Conservation (phyloP, 2,329 filamentous ascomycete species). For the Ilyonectria destructans region DNA sequence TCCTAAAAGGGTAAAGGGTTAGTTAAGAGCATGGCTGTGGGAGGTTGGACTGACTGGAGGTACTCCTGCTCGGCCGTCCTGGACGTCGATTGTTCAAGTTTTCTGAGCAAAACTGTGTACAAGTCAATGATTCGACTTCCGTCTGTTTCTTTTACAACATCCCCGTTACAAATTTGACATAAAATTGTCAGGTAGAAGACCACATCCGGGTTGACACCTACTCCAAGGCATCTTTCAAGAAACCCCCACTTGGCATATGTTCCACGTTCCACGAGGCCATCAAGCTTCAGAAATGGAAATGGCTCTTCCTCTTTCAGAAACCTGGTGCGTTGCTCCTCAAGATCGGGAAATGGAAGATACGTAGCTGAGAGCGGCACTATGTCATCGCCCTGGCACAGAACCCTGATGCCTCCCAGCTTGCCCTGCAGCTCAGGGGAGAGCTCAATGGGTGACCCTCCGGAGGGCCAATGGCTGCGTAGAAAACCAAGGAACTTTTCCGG, state of each 20-base stretch:
- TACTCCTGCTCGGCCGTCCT: too few species aligned
- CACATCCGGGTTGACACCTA: not conserved
- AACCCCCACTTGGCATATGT: not conserved
- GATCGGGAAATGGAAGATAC: not conserved
- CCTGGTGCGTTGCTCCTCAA: not conserved
- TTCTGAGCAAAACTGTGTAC: too few species aligned
- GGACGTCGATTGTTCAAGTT: too few species aligned
- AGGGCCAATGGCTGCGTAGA: not conserved
- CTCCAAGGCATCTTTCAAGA: too few species aligned
- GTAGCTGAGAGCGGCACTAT: not conserved
- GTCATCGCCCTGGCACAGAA: not conserved
- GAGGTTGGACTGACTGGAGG: too few species aligned
- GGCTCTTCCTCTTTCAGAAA: not conserved
- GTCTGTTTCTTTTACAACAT: too few species aligned
- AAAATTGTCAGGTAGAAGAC: not conserved
- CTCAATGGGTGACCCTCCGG: not conserved
- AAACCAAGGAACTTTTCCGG: slow-evolving; percentile 1
- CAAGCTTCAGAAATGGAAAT: slow-evolving; percentile 7
- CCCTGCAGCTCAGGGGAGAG: not conserved
- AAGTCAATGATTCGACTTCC: too few species aligned
- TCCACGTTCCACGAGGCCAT: not conserved
- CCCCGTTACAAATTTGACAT: not conserved
- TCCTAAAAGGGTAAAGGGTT: not conserved
- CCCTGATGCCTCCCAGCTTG: not conserved
- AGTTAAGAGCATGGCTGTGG: too few species aligned